phyloP scores from a whole-genome alignment of 2,329 filamentous ascomycete species.

The Aureobasidium lini region DNA sequence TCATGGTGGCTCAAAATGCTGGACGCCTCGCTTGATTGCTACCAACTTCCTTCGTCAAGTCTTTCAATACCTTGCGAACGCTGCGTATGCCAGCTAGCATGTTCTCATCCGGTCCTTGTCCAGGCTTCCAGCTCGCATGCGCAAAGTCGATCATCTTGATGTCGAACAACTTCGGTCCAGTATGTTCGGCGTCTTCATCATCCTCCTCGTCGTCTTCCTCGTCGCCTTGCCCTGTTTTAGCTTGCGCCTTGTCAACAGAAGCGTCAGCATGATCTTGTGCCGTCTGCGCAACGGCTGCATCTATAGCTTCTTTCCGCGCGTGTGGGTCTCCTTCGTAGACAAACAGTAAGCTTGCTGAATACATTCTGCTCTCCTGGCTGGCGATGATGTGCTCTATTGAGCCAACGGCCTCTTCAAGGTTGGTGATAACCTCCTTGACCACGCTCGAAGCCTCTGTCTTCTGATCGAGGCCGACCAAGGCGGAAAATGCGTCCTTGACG shows the following conservation, averaged over 20 bases:
- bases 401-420: slow-evolving; percentile 39
- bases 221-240: slow-evolving; percentile 13
- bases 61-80: slow-evolving; percentile 62
- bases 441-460: slow-evolving; percentile 30
- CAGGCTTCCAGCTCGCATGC: slow-evolving; percentile 77
- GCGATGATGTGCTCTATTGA: slow-evolving; percentile 50
- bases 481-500: slow-evolving; percentile 50
- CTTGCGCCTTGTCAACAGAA: slow-evolving; percentile 7
- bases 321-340: slow-evolving; percentile 59
- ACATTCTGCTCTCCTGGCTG: slow-evolving; percentile 59
- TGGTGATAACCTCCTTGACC: slow-evolving; percentile 35
- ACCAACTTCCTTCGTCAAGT: slow-evolving; percentile 37
- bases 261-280: neutral
- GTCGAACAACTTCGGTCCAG: slow-evolving; percentile 59
- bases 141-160: slow-evolving; percentile 96
- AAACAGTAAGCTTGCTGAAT: slow-evolving; percentile 56
- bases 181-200: slow-evolving; percentile 46
- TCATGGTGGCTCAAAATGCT: neutral
- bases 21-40: slow-evolving; percentile 21
- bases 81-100: slow-evolving; percentile 65
- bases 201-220: slow-evolving; percentile 43
- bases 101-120: slow-evolving; percentile 81
- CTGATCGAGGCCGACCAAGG: slow-evolving; percentile 46
- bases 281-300: neutral
- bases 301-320: slow-evolving; percentile 34